A percentile compares a stretch with the other conserved stretches of the same genome.
Conservation (phyloP, 1,139 yeast genomes). For the Yamadazyma siamensis region DNA sequence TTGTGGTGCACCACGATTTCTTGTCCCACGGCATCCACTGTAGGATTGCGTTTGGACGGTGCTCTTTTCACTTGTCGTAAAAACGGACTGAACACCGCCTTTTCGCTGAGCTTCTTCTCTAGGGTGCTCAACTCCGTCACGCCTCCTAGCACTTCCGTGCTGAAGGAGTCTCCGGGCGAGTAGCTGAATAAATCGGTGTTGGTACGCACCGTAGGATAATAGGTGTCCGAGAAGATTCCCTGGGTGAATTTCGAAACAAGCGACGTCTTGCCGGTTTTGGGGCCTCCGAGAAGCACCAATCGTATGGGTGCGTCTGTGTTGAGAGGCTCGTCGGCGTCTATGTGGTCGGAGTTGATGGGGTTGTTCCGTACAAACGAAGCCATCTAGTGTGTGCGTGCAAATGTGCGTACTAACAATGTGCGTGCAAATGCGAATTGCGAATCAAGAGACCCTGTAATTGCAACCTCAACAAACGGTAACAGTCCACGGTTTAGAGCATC, state of each 20-base stretch:
- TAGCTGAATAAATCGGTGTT: conserved; percentile 55
- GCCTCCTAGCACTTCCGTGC: conserved; percentile 13
- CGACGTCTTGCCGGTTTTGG: conserved; percentile 50
- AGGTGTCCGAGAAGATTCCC: conserved; percentile 50
- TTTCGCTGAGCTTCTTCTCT: conserved; percentile 4
- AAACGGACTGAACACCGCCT: conserved; percentile 26
- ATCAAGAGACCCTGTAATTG: no score
- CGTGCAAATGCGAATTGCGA: no score
- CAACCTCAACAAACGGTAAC: no score
- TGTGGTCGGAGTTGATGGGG: conserved; percentile 7
- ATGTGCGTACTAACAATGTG: no score
- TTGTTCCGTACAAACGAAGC: conserved; percentile 13
- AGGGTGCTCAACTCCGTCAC: not conserved
- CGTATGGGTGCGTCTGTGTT: conserved; percentile 43
- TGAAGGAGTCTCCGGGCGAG: conserved; percentile 38
- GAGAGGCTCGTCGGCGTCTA: conserved; percentile 15
- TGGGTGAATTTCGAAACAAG: conserved; percentile 48
- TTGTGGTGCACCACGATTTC: conserved; percentile 12
- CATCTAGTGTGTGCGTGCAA: no score
- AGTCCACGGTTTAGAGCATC: no score
- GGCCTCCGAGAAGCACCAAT: conserved; percentile 57
- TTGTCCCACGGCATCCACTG: conserved; percentile 11
- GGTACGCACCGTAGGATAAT: conserved; percentile 63
- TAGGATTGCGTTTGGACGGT: conserved; percentile 11
- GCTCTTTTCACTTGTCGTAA: conserved; percentile 13